Percentiles rank a stretch among this genome's conserved stretches.
Conservation (phyloP, 257 asterid species). For the Solanum verrucosum region DNA sequence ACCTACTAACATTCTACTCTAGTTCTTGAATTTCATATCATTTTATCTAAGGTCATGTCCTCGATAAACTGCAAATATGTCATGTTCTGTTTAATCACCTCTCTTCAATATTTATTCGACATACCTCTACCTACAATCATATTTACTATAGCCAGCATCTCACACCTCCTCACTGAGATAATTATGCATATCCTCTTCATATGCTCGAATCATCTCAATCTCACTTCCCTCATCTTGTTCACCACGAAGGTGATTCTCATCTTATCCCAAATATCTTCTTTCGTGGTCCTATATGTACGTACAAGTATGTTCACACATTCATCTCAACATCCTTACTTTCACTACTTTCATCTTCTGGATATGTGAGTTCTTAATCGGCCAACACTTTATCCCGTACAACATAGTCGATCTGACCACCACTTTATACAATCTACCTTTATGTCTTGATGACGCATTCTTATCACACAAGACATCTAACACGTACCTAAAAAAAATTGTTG, state of each 20-base stretch:
- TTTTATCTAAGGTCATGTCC: background rate
- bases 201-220: background rate
- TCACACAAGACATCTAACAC: background rate
- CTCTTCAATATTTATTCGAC: background rate
- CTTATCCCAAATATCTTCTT: background rate
- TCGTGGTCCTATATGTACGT: background rate
- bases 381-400: background rate
- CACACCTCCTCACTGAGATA: background rate
- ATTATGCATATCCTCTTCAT: background rate
- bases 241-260: accelerated
- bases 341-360: background rate
- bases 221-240: background rate
- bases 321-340: background rate
- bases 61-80: background rate
- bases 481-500: background rate
- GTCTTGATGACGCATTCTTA: background rate
- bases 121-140: background rate
- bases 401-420: background rate
- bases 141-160: background rate
- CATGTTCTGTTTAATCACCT: background rate
- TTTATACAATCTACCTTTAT: background rate
- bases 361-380: background rate
- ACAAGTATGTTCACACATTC: background rate
- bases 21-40: background rate
- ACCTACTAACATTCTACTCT: background rate